Evolutionary conservation across 805 yeast genomes (phyloP).

Genomic region (Komagataella populi): DNA sequence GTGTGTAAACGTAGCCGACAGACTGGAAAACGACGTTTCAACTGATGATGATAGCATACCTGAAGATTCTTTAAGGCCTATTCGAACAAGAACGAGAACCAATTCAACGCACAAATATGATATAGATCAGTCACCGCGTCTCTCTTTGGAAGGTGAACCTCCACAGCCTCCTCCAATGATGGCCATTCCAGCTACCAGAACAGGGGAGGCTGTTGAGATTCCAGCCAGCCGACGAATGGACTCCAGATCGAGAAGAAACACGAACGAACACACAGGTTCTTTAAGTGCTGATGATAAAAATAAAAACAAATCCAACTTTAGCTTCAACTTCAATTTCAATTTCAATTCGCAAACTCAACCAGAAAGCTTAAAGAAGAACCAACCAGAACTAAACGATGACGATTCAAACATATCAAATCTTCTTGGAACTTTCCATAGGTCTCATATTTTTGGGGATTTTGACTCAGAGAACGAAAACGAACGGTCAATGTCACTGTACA

Average conservation of each 20-base stretch:
- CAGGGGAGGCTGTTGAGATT: constrained; percentile 70
- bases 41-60: constrained; percentile 10
- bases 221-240: constrained; percentile 15
- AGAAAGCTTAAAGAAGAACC: not conserved
- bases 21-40: constrained; percentile 52
- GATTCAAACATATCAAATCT: not conserved
- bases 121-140: not conserved
- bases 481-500: constrained; percentile 53
- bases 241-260: not conserved
- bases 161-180: constrained; percentile 53
- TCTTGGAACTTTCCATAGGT: not conserved
- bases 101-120: not conserved
- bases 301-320: not conserved
- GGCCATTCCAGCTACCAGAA: constrained; percentile 73
- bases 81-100: not conserved
- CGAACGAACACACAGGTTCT: not conserved
- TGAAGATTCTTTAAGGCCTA: constrained; percentile 1
- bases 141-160: constrained; percentile 7
- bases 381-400: not conserved
- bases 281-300: not conserved
- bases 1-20: constrained; percentile 49
- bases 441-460: constrained; percentile 7
- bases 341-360: not conserved
- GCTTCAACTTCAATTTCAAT: not conserved
- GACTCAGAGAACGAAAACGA: constrained; percentile 40